Base-by-base conservation (phyloP, 768 basidiomycete genomes). In the Amanita exitialis region DNA sequence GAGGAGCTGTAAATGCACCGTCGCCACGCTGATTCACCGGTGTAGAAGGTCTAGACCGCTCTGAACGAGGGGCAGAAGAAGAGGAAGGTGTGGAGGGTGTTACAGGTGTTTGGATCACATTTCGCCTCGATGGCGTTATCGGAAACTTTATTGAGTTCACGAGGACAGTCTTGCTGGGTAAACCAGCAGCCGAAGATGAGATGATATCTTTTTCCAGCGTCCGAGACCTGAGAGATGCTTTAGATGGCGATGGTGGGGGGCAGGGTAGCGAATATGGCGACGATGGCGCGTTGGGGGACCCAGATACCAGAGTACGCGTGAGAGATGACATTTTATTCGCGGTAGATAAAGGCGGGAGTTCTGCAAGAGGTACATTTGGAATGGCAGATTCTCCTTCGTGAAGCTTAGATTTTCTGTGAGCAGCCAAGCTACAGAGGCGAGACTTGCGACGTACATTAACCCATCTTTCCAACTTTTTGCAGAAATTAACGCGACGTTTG, bases 261-360 rank as follows among this genome's bases (percentile, higher is more conserved):
- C 52, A 61, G 18, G 73, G 69, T 49, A 70, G 59, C 36, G 75
- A 74, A 38, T 72, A 67, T 3, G 74, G 64, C 38, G 77, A 64
- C 23, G 63, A 59, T 15, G 68, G 63, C 44, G 73, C 75, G 58
- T 85, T 87, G 30, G 87, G 87, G 44, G 87, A 89, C 12, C 79
- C 74, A 34, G 87, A 85, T 18, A 83, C 83, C 47, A 90, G 73
- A 15, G 76, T 75, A 18, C 80, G 79, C 5, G 86, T 89, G 27
- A 90, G 70, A 39, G 79, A 74, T 25, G 88, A 85, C 6, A 80
- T 69, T 61, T 85, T 85, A 12, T 68, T 60, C 3, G 70, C 58
- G 34, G 66, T 58, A n/a, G 69, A 63, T 23, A 90, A 72, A 49
- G 71, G 66, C 47, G 89, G 86, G 5, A 90, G 66, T 59, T 80